Evolutionary conservation across 2,329 filamentous ascomycete species (phyloP).

Genomic region (Fusarium newnesense): DNA sequence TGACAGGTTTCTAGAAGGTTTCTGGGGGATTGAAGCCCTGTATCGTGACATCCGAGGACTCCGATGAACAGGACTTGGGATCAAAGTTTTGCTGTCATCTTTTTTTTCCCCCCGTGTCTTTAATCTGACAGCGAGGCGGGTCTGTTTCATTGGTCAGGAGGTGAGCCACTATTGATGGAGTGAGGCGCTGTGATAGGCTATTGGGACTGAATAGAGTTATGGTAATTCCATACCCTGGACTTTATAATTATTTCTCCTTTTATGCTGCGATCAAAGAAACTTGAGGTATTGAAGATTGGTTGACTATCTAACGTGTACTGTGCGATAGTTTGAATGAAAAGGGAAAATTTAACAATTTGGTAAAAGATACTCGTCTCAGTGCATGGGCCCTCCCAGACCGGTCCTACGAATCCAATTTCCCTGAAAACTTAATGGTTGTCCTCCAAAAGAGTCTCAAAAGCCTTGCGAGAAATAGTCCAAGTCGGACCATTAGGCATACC

Average conservation of each 20-base stretch:
- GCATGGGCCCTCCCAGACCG: neutral
- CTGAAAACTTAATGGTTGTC: too few relatives aligned
- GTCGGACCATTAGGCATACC: slow-evolving; percentile 2
- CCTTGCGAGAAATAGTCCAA: slow-evolving; percentile 16
- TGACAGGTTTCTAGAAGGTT: neutral
- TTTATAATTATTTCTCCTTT: neutral
- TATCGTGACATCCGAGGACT: neutral
- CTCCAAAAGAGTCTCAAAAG: neutral
- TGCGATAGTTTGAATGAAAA: too few relatives aligned
- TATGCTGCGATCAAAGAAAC: neutral
- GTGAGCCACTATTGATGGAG: neutral
- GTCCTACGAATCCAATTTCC: too few relatives aligned
- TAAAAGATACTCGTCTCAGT: neutral
- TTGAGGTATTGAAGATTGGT: rapidly evolving
- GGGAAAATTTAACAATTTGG: too few relatives aligned
- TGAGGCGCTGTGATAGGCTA: neutral
- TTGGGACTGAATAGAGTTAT: neutral
- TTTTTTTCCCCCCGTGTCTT: neutral
- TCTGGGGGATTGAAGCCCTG: neutral
- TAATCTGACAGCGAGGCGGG: neutral
- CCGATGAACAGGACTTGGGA: neutral
- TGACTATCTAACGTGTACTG: neutral
- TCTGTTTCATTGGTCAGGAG: neutral
- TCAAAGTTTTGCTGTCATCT: neutral
- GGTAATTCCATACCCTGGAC: neutral